These are phyloP conservation scores for Xerocomellus dryophilus DNA, from an alignment of 768 basidiomycete genomes.

Conservation along the genomic window DNA sequence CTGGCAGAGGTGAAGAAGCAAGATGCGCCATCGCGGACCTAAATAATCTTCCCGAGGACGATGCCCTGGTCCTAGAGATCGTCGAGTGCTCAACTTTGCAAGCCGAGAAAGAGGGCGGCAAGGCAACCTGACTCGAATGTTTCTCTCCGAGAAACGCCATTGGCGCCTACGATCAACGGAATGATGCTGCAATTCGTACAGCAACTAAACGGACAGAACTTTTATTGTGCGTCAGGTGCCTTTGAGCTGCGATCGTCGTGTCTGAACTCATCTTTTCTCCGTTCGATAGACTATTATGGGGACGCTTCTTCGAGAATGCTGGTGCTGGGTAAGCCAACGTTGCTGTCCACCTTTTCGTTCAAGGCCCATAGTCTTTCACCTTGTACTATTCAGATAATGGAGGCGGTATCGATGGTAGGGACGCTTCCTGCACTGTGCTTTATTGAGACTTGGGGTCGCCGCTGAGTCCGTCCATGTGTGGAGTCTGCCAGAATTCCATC, in stretches of 20 bases:
- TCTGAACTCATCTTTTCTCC: too few species aligned
- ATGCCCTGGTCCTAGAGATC: slow-evolving; percentile 43
- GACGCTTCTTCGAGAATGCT: too few species aligned
- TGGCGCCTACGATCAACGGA: slow-evolving; percentile 74
- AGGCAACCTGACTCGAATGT: slow-evolving; percentile 43
- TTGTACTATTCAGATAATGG: slow-evolving; percentile 74
- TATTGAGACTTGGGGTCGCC: slow-evolving; percentile 74
- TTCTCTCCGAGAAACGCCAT: slow-evolving; percentile 50
- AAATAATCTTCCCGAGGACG: slow-evolving; percentile 57
- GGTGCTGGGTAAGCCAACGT: too few species aligned
- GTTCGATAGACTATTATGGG: too few species aligned
- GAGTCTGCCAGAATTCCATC: background rate
- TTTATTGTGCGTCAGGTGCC: slow-evolving; percentile 53
- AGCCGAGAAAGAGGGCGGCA: too few species aligned
- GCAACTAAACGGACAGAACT: slow-evolving; percentile 78
- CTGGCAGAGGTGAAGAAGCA: slow-evolving; percentile 50
- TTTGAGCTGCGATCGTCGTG: too few species aligned
- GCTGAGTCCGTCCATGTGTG: slow-evolving; percentile 41
- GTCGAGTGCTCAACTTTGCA: too few species aligned
- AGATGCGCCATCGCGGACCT: slow-evolving; percentile 60
- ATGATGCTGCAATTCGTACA: slow-evolving; percentile 84
- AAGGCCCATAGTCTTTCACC: slow-evolving; percentile 46
- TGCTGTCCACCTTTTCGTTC: background rate
- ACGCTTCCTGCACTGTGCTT: slow-evolving; percentile 66
- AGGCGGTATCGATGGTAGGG: slow-evolving; percentile 70